phyloP scores from a whole-genome alignment of 192 early-diverging fungal species.

The Backusella tuberculispora region DNA sequence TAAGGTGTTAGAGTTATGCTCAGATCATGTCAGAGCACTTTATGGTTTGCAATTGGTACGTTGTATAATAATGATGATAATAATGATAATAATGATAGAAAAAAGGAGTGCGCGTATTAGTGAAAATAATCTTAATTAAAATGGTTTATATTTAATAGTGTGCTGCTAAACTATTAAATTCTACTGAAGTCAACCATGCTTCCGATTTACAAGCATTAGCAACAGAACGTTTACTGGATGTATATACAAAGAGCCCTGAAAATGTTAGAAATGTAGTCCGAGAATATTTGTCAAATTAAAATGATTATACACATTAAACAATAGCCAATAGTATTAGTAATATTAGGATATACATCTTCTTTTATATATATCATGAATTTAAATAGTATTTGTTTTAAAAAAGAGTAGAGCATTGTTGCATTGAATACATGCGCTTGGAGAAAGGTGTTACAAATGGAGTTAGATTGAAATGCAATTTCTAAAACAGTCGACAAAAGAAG shows the following conservation, averaged over 20 bases:
- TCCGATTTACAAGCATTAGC: constrained; percentile 40
- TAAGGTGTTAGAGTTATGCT: constrained; percentile 83
- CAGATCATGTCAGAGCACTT: constrained; percentile 84
- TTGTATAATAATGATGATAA: constrained; percentile 7
- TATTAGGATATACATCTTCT: no score
- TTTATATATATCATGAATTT: no score
- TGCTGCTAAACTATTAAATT: constrained; percentile 35
- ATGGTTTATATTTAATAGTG: constrained; percentile 20
- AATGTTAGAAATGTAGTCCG: constrained; percentile 16
- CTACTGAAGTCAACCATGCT: constrained; percentile 16
- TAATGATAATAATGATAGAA: not conserved
- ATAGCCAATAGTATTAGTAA: no score
- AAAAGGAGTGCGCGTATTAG: no score
- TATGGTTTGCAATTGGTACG: constrained; percentile 83
- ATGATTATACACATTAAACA: not conserved
- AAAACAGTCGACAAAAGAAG: no score
- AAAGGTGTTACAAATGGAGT: no score
- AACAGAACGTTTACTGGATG: constrained; percentile 42
- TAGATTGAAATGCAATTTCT: no score
- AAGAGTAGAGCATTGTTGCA: no score
- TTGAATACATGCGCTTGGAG: no score
- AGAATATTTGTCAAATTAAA: constrained; percentile 26
- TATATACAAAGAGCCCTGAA: constrained; percentile 29
- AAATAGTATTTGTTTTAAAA: no score
- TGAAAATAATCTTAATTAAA: not conserved